Base-by-base conservation (phyloP, 108 stramenopile genomes). In the Nitzschia putrida region DNA sequence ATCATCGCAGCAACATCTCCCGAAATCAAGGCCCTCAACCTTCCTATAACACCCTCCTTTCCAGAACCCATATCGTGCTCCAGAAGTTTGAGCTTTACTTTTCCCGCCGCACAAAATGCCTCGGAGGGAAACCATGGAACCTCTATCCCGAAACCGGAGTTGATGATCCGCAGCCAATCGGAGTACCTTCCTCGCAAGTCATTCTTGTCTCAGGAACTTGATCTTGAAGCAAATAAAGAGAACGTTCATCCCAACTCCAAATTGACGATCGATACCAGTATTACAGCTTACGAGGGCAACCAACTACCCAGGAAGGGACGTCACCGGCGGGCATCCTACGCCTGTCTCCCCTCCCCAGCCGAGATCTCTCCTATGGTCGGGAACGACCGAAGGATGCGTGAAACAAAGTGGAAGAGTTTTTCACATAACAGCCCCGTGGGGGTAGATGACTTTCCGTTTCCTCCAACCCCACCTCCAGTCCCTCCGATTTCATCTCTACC, bases 1-100 rank as follows among this genome's bases (percentile, higher is more conserved):
- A 72, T 72, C 59, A 72, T 72, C 45, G 66, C 73, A n/a, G 38
- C 54, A 3, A 65, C 66, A 34, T 74, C 73, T 12, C 73, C 66
- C 5, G 73, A 74, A 74, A 74, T 74, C 39, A 67, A 74, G 52
- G 72, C 72, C 21, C 55, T 72, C 23, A 53, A 66, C 20, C 63
- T 57, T 21, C 53, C 72, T 13, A 57, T 22, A 18, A 61, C 71
- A 23, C 44, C 50, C 13, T 40, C 52, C 22, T 61, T 61, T 42
- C 45, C 57, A 44, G 44, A 63, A 37, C 26, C 1, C 12, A 39
- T 38, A 2, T 3, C 57, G 37, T 59, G 37, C 3, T 40, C 14
- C 37, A 37, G 57, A 39, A 14, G 34, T 3, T 59, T 14, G 37
- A 34, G 57, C 16, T 59, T 4, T 40, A 2, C 26, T 38, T 13